A percentile compares a stretch with the other conserved stretches of the same genome.
phyloP scores from a whole-genome alignment of 2,329 filamentous ascomycete genomes.

The Calonectria honghensis region DNA sequence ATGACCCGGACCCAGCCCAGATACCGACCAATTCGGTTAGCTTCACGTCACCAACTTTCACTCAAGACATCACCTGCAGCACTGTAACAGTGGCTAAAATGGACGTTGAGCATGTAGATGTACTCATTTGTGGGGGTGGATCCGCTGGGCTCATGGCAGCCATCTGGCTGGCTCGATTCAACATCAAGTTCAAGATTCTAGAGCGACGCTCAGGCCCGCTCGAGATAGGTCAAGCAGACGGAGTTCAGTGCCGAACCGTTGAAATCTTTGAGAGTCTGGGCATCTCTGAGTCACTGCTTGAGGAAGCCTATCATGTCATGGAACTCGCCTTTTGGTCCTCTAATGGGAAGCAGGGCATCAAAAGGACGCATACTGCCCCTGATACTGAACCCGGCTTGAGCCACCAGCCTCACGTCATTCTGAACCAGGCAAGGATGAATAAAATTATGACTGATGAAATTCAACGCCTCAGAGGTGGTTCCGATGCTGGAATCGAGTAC shows the following conservation, averaged over 20 bases:
- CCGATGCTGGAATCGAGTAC: conserved; percentile 37
- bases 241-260: conserved; percentile 59
- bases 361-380: conserved; percentile 32
- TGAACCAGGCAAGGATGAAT: conserved; percentile 46
- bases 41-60: not conserved
- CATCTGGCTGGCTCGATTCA: conserved; percentile 44
- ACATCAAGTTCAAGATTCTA: conserved; percentile 42
- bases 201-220: conserved; percentile 42
- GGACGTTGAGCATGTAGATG: conserved; percentile 27
- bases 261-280: conserved; percentile 78
- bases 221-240: conserved; percentile 44
- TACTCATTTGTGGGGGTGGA: conserved; percentile 45
- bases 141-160: conserved; percentile 45
- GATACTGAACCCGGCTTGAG: conserved; percentile 39
- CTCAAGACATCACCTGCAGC: not conserved
- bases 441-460: conserved; percentile 42
- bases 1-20: not conserved
- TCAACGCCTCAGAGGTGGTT: conserved; percentile 15
- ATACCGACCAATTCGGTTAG: not conserved
- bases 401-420: conserved; percentile 45
- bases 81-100: not conserved
- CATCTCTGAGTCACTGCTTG: conserved; percentile 71
- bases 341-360: conserved; percentile 21
- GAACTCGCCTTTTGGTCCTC: conserved; percentile 74
- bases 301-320: conserved; percentile 74